Evolutionary conservation across 352 stramenopile genomes (phyloP), one percentile per base, ranked within the genome.

Genomic region (Pythium oligandrum): DNA sequence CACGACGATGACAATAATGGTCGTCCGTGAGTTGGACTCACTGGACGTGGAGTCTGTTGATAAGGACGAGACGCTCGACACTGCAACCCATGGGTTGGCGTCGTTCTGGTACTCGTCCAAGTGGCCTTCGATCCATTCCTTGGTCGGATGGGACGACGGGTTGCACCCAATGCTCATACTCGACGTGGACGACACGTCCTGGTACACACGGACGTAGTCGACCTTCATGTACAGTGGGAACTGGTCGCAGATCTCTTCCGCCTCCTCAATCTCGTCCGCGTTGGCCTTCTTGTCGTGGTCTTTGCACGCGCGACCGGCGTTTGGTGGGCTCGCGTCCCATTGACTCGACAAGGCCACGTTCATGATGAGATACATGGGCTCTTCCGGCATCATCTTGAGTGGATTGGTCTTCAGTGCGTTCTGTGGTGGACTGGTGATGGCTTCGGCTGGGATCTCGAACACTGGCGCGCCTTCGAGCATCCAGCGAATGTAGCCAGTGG

Each of bases 351-450:
- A 61, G 1, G 94, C 94, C 31, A 96, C 95, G 71, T 98, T 98
- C 48, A 98, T 65, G 52, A 98, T 80, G 57, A 98, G 71, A 68
- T 97, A 98, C 70, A 90, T 93, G 6, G 94, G 92, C 61, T 98
- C 94, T 44, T 92, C 80, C 1, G 75, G 72, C 51, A 89, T 83
- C 2, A 66, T 73, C 17, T 74, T 71, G 35, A 54, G 44, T 5
- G 73, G 75, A 48, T 89, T 91, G 37, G 73, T 59, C 8, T 73
- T 68, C 10, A 37, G 57, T 37, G 55, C 51, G 40, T 69, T 66
- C 59, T 89, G 78, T 0, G 71, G 66, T 1, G 64, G 55, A 40
- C 81, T 73, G 11, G 73, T 50, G 33, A 90, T 51, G 1, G 73
- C 59, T 50, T 80, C 58, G 9, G 80, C 73, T 2, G 80, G 73